Base-by-base conservation (phyloP, 2,329 filamentous ascomycete species). In the Neonectria sp. region DNA sequence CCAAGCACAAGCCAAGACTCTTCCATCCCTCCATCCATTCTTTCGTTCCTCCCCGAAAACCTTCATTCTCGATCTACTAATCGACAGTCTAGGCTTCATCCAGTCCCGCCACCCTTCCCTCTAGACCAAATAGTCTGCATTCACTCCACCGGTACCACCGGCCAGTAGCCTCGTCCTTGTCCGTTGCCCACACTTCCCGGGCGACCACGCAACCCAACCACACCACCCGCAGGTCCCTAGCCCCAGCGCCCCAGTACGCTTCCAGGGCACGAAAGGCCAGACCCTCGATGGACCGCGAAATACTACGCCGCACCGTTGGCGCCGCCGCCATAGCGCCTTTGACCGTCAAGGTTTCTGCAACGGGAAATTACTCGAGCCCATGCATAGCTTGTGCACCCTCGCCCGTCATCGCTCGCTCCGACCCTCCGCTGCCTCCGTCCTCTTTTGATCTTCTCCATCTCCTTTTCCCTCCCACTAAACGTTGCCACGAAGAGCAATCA, bases 311-410 rank as follows among this genome's bases (percentile, higher is more conserved):
- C 73, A 75, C 73, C 73, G 73, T 75, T 75, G 72, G 59, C 72
- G 72, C 72, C 72, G 72, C 57, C 70, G 69, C 69, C 67, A 57
- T 74, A 63, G 71, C 67, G 63, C 52, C 64, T 68, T 62, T 29
- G 48, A 66, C 71, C 72, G 73, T 71, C 71, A 72, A 62, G 72
- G 72, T 75, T 69, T 73, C 69, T 74, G 72, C 72, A 74, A 73
- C 71, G 72, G 72, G 72, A 74, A 71, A 74, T 74, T 74, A 55
- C 49, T 48, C 51, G 25, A 52, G 29, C 15, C 49, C 24, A 53
- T 40, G 58, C 58, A 53, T 55, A 35, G 29, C 27, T 61, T 21
- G 21, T 21, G 21, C 21, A 21, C 21, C 21, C 21, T 21, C 21
- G 21, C 21, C 21, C 21, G 21, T 2, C 21, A 21, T 21, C 21